Evolutionary conservation across 1,284 basidiomycete species (phyloP).

Genomic region (Mycosarcoma mackinlayi): DNA sequence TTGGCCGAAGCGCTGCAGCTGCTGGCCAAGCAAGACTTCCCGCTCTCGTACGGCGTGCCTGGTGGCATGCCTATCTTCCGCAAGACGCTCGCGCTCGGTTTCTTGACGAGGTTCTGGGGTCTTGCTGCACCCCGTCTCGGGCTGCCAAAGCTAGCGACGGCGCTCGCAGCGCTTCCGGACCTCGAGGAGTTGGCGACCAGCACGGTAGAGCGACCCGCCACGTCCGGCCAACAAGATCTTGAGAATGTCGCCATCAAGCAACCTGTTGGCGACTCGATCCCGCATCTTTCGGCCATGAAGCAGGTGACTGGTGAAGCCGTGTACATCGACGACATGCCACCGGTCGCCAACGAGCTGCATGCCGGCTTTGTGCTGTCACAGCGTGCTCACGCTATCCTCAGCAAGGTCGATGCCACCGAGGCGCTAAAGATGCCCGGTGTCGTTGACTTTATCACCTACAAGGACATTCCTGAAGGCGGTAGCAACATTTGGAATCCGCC

Average conservation of each 20-base stretch:
- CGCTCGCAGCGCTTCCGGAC: slow-evolving; percentile 22
- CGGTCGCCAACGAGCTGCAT: slow-evolving; percentile 63
- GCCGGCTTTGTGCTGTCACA: slow-evolving; percentile 66
- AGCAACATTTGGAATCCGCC: slow-evolving; percentile 68
- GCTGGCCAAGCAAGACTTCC: slow-evolving; percentile 62
- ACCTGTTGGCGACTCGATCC: slow-evolving; percentile 58
- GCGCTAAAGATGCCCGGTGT: slow-evolving; percentile 67
- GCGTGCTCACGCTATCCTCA: slow-evolving; percentile 66
- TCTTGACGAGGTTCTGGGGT: slow-evolving; percentile 68
- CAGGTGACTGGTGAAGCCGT: slow-evolving; percentile 69
- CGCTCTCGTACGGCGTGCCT: slow-evolving; percentile 66
- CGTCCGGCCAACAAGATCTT: slow-evolving; percentile 51
- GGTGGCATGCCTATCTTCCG: slow-evolving; percentile 69
- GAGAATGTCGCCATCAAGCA: slow-evolving; percentile 56
- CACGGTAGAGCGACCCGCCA: slow-evolving; percentile 45
- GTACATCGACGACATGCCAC: slow-evolving; percentile 68
- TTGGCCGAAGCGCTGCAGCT: slow-evolving; percentile 30
- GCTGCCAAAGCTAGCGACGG: slow-evolving; percentile 15
- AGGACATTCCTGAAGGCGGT: slow-evolving; percentile 63
- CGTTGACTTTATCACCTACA: slow-evolving; percentile 60
- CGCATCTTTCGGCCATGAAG: slow-evolving; percentile 68
- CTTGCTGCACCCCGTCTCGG: slow-evolving; percentile 52
- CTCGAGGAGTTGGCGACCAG: slow-evolving; percentile 50
- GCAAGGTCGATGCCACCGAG: slow-evolving; percentile 59
- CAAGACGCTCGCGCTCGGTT: slow-evolving; percentile 67